Conservation (phyloP, 129 eudicot genomes). For the Lactuca sativa region DNA sequence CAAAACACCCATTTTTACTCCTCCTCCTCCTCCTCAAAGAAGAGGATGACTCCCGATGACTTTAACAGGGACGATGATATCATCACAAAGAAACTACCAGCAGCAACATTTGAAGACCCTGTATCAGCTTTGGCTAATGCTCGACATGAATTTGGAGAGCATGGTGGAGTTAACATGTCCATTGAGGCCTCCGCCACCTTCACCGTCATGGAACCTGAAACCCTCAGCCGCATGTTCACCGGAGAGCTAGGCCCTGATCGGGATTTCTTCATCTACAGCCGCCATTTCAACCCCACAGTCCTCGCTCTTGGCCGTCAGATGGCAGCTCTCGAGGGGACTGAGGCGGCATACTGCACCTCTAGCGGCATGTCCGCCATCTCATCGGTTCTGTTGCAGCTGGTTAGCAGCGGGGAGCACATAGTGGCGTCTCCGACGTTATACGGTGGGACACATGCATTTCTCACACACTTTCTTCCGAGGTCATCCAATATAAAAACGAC, state of each 20-base stretch:
- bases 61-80: constrained; percentile 6
- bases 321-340: constrained; percentile 73
- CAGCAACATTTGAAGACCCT: constrained; percentile 49
- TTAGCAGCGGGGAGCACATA: constrained; percentile 51
- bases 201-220: constrained; percentile 80
- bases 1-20: constrained; percentile 17
- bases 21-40: constrained; percentile 35
- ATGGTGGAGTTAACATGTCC: constrained; percentile 82
- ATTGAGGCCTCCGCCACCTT: constrained; percentile 80
- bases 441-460: constrained; percentile 72
- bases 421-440: constrained; percentile 62
- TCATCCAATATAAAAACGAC: constrained; percentile 55
- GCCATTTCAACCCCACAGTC: constrained; percentile 70
- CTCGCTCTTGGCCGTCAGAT: constrained; percentile 65
- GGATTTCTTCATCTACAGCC: constrained; percentile 67
- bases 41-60: constrained; percentile 39
- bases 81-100: constrained; percentile 24
- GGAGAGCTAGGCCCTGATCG: constrained; percentile 69
- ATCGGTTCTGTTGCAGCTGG: constrained; percentile 49
- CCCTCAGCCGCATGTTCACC: constrained; percentile 60
- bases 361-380: constrained; percentile 78
- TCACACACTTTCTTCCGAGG: constrained; percentile 55
- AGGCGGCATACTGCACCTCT: constrained; percentile 70
- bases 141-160: constrained; percentile 74
- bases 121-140: constrained; percentile 49